Evolutionary conservation across 2,329 filamentous ascomycete genomes (phyloP), one percentile per base, ranked within the genome.

Genomic region (Trichoderma koningii): DNA sequence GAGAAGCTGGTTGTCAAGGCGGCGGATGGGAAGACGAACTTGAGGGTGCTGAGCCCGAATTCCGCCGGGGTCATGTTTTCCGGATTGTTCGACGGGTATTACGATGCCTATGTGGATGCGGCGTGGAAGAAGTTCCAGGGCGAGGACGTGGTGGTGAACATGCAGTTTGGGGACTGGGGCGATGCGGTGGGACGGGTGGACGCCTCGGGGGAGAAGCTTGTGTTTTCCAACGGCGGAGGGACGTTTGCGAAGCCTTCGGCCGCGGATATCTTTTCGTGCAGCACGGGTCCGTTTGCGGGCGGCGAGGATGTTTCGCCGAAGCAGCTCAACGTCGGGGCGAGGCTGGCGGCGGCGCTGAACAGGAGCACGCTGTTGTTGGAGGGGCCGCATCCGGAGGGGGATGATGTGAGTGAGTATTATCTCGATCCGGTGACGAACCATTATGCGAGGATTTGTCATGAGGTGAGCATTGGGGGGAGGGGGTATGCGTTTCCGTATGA

Each of bases 271-370:
- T 85, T 84, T 69, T 78, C 77, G 56, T 85, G 83, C 76, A 80
- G 76, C 73, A 77, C 76, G n/a, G 87, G 87, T 0, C 83, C 86
- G 0, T 89, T 89, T 75, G 80, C 77, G 2, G 75, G 70, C 47
- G 78, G 77, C 55, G 70, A 77, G 5, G 76, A 75, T 44, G 78
- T 80, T 63, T 72, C 76, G 2, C 78, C 77, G 56, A 76, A 81
- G 71, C 80, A 82, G 73, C 83, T 85, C 66, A 87, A 87, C 47
- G 84, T 93, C 64, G 87, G 88, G 9, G 89, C 92, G 0, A 83
- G 91, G n/a, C 77, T 95, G 15, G 85, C 89, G 0, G 91, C 91
- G 1, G 90, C 89, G 0, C 85, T 94, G 71, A 92, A 93, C 76
- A 83, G 91, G 23, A 87, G 85, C 41, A 93, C 89, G 12, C 76